These are phyloP conservation scores for Mediolabrus comicus DNA, from an alignment of 108 stramenopile species.

Conservation along the genomic window DNA sequence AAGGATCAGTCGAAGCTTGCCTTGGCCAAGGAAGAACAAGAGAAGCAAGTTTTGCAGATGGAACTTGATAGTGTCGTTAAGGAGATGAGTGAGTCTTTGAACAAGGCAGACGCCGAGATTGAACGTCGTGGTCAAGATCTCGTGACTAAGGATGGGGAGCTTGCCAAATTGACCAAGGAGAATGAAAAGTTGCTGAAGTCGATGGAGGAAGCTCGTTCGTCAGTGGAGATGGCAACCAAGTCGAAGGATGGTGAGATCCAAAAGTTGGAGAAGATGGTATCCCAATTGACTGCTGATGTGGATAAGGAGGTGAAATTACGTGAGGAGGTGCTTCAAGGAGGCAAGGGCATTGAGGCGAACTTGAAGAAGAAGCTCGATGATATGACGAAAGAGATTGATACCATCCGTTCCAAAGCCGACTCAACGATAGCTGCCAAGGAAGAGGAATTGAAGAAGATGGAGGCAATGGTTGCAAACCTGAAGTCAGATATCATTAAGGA, in stretches of 20 bases:
- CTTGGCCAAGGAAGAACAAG: constrained; percentile 9
- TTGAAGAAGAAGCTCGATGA: constrained; percentile 33
- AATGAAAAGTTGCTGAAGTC: constrained; percentile 8
- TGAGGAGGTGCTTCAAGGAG: neutral
- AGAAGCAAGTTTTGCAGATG: constrained; percentile 20
- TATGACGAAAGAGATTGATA: constrained; percentile 16
- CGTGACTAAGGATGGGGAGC: constrained; percentile 25
- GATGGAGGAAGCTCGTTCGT: constrained; percentile 1
- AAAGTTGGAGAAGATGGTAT: constrained; percentile 21
- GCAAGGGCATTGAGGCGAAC: constrained; percentile 9
- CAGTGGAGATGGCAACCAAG: neutral
- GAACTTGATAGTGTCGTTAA: constrained; percentile 17
- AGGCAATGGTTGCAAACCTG: neutral
- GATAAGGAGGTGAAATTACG: constrained; percentile 20
- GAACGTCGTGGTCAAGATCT: constrained; percentile 16
- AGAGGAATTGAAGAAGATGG: constrained; percentile 2
- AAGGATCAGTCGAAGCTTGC: constrained; percentile 16
- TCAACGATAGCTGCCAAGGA: neutral
- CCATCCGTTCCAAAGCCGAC: constrained; percentile 8
- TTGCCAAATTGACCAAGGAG: constrained; percentile 24
- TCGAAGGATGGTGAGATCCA: constrained; percentile 19
- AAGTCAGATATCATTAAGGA: neutral
- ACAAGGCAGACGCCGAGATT: constrained; percentile 24
- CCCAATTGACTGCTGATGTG: constrained; percentile 1
- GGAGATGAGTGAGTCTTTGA: constrained; percentile 33